Evolutionary conservation across 1,284 basidiomycete species (phyloP).

Genomic region (Irpex sp.): DNA sequence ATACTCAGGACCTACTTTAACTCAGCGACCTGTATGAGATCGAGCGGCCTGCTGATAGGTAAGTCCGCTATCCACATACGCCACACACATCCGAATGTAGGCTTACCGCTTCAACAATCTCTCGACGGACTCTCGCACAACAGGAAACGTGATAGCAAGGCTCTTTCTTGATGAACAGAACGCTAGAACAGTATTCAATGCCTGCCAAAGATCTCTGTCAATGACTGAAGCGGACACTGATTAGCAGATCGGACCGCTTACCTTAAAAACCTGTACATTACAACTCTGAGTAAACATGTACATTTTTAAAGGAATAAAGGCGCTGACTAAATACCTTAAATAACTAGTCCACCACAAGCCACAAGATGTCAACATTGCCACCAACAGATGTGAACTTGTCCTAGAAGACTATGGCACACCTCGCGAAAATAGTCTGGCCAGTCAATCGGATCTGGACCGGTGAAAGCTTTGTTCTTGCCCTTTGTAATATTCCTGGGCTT

Average conservation of each 20-base stretch:
- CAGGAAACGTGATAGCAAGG: slow-evolving; percentile 77
- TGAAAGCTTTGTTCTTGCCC: not conserved
- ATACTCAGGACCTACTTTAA: slow-evolving; percentile 60
- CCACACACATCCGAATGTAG: not conserved
- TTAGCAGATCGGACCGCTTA: slow-evolving; percentile 2
- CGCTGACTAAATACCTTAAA: not conserved
- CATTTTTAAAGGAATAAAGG: not conserved
- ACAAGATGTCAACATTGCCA: no score
- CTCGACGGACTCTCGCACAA: slow-evolving; percentile 77
- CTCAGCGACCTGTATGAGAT: slow-evolving; percentile 76
- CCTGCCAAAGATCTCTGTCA: slow-evolving; percentile 40
- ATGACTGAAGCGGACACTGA: not conserved
- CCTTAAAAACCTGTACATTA: slow-evolving; percentile 19
- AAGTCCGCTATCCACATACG: not conserved
- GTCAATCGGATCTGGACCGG: not conserved
- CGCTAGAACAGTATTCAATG: slow-evolving; percentile 86
- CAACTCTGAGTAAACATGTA: not conserved
- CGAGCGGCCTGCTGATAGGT: slow-evolving; percentile 58
- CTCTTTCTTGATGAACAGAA: slow-evolving; percentile 85
- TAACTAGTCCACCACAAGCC: not conserved
- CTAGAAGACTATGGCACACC: slow-evolving; percentile 30
- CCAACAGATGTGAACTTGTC: slow-evolving; percentile 17
- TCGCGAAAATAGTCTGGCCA: slow-evolving; percentile 63
- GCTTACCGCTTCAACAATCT: slow-evolving; percentile 65
- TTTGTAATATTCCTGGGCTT: not conserved